Conservation (phyloP, 306 rosid genomes). For the Prosopis cineraria region DNA sequence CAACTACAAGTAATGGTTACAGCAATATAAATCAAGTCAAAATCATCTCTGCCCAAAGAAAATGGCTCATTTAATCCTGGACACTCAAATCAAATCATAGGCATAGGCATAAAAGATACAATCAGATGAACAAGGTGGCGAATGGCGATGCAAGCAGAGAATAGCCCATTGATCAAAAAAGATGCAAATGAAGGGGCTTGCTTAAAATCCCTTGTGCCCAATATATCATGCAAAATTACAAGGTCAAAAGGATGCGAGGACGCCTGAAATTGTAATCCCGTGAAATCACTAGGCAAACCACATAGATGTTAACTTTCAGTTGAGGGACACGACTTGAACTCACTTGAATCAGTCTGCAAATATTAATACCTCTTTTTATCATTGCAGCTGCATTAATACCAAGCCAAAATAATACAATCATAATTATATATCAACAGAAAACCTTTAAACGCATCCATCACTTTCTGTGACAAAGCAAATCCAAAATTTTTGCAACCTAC, state of each 20-base stretch:
- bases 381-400: background rate
- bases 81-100: background rate
- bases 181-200: background rate
- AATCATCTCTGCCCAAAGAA: background rate
- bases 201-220: background rate
- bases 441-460: slow-evolving; percentile 8
- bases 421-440: background rate
- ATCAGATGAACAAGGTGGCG: too few species aligned
- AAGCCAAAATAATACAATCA: background rate
- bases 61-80: background rate
- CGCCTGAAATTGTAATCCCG: background rate
- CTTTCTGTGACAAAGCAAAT: background rate
- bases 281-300: too few species aligned
- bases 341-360: background rate
- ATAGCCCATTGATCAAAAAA: background rate
- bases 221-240: background rate
- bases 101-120: too few species aligned
- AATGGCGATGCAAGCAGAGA: too few species aligned
- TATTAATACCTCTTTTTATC: slow-evolving; percentile 1
- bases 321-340: background rate
- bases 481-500: slow-evolving; percentile 4
- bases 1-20: background rate
- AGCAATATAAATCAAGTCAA: background rate
- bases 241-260: background rate
- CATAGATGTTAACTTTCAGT: too few species aligned